Percentiles rank a stretch among this genome's conserved stretches.
Evolutionary conservation across 2,329 filamentous ascomycete species (phyloP).

Genomic region (Phialophora verrucosa): DNA sequence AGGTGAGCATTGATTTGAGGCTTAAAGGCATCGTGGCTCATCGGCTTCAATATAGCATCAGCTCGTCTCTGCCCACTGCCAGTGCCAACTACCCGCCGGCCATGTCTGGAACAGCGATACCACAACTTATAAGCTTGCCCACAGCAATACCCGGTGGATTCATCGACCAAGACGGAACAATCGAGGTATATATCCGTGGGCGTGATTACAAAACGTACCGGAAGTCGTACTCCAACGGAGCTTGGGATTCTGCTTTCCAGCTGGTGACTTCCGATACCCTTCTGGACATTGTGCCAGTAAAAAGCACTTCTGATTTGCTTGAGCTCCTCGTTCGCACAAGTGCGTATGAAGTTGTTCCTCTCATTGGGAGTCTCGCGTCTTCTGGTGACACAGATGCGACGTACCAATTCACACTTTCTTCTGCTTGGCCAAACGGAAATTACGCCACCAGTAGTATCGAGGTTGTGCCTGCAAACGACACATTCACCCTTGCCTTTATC

Average conservation of each 20-base stretch:
- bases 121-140: not conserved
- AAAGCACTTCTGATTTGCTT: not conserved
- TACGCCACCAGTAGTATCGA: not conserved
- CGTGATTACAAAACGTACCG: not conserved
- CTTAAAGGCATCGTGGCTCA: not conserved
- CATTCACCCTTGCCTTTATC: not conserved
- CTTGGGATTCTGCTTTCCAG: not conserved
- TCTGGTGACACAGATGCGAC: too few relatives aligned
- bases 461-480: not conserved
- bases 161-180: not conserved
- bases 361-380: not conserved
- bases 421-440: not conserved
- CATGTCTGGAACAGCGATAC: not conserved
- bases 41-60: not conserved
- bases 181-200: not conserved
- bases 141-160: not conserved
- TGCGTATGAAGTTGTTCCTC: slow-evolving; percentile 1
- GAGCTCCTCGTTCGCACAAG: not conserved
- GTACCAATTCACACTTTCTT: too few relatives aligned
- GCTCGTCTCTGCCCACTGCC: not conserved
- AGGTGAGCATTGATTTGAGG: not conserved
- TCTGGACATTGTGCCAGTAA: not conserved
- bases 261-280: not conserved
- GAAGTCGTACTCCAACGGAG: not conserved
- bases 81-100: not conserved